Conservation (phyloP, 306 rosid species). For the Potentilla sterilis region DNA sequence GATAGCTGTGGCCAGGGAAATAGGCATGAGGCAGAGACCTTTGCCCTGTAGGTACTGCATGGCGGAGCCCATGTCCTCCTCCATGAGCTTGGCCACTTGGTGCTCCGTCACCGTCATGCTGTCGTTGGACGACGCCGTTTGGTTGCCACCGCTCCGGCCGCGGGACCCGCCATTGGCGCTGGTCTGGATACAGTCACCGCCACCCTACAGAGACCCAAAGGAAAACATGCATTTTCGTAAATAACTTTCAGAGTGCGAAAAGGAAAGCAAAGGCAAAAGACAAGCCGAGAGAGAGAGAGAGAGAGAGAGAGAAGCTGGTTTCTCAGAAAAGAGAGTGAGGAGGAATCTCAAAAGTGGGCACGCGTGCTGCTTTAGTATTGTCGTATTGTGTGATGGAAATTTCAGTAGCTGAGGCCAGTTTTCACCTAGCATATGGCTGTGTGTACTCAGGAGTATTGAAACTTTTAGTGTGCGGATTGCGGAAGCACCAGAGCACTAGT, state of each 20-base stretch:
- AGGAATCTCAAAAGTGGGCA: slow-evolving; percentile 74
- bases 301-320: background rate
- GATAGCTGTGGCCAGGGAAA: slow-evolving; percentile 87
- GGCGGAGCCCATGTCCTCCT: slow-evolving; percentile 98
- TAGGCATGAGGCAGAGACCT: slow-evolving; percentile 98
- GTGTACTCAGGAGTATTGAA: background rate
- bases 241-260: slow-evolving; percentile 8
- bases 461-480: background rate
- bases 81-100: slow-evolving; percentile 93
- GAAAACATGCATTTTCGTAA: slow-evolving; percentile 4
- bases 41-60: slow-evolving; percentile 97
- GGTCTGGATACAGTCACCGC: slow-evolving; percentile 63
- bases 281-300: background rate
- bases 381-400: slow-evolving; percentile 57
- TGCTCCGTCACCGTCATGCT: slow-evolving; percentile 80
- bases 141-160: slow-evolving; percentile 29
- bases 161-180: slow-evolving; percentile 36
- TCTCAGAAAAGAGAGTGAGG: slow-evolving; percentile 13
- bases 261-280: slow-evolving; percentile 9
- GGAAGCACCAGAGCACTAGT: too few relatives aligned
- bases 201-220: slow-evolving; percentile 51
- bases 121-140: slow-evolving; percentile 58
- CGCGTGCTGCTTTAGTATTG: slow-evolving; percentile 79
- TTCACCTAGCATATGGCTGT: too few relatives aligned
- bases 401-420: background rate